A percentile compares a stretch with the other conserved stretches of the same genome.
These are phyloP conservation scores for Apiospora malaysiana DNA, from an alignment of 2,329 filamentous ascomycete species.

Conservation along the genomic window DNA sequence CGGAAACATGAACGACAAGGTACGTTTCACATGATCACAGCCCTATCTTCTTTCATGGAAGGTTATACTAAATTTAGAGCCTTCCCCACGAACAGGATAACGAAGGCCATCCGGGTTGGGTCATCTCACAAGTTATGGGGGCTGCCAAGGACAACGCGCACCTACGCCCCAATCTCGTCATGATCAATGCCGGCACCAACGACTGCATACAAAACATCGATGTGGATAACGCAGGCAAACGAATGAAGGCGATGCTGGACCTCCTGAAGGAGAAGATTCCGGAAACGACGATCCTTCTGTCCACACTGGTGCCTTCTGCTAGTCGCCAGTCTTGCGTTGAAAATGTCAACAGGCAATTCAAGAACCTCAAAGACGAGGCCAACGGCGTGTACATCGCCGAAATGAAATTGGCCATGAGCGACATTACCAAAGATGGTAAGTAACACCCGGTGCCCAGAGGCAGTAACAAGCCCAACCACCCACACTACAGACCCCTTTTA, in stretches of 20 bases:
- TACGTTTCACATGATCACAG: background rate
- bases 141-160: slow-evolving; percentile 14
- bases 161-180: slow-evolving; percentile 23
- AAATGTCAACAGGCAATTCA: slow-evolving; percentile 25
- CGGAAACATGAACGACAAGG: slow-evolving; percentile 23
- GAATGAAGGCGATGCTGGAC: slow-evolving; percentile 21
- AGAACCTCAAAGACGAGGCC: slow-evolving; percentile 18
- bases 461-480: background rate
- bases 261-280: slow-evolving; percentile 20
- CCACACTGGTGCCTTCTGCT: slow-evolving; percentile 23
- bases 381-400: slow-evolving; percentile 25
- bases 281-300: slow-evolving; percentile 22
- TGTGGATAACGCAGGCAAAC: background rate
- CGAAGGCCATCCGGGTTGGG: slow-evolving; percentile 23
- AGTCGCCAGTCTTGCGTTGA: slow-evolving; percentile 23
- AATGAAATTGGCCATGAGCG: slow-evolving; percentile 22
- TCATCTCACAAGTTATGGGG: slow-evolving; percentile 20
- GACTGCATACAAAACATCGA: slow-evolving; percentile 23
- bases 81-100: background rate
- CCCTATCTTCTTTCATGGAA: background rate
- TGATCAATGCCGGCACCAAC: slow-evolving; percentile 24
- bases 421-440: slow-evolving; percentile 19
- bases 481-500: background rate
- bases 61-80: background rate
- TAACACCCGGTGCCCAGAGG: background rate